Conservation (phyloP, 345 rosid genomes). For the Cochlearia excelsa region DNA sequence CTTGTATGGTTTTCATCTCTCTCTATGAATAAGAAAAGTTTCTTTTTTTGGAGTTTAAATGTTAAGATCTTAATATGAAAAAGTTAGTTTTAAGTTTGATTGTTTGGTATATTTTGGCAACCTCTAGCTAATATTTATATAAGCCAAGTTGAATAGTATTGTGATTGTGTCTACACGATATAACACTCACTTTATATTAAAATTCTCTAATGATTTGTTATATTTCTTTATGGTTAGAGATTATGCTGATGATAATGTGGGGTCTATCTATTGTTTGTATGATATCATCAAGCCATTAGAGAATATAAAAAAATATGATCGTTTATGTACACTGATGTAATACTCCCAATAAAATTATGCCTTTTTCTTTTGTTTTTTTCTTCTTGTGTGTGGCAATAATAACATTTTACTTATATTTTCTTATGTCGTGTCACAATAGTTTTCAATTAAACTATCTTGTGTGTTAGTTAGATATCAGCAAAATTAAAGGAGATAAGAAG, state of each 20-base stretch:
- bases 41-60: too few relatives aligned
- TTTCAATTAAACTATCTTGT: too few relatives aligned
- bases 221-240: conserved; percentile 25
- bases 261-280: conserved; percentile 33
- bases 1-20: conserved; percentile 60
- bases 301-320: not conserved
- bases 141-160: conserved; percentile 26
- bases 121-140: conserved; percentile 47
- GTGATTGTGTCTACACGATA: conserved; percentile 31
- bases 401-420: conserved; percentile 35
- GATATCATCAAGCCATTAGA: conserved; percentile 67
- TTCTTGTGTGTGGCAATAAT: conserved; percentile 25
- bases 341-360: conserved; percentile 31
- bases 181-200: conserved; percentile 37
- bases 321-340: conserved; percentile 20
- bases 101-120: conserved; percentile 20
- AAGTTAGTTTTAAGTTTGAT: too few relatives aligned
- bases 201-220: conserved; percentile 20
- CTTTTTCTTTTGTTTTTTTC: conserved; percentile 23
- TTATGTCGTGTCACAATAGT: not conserved
- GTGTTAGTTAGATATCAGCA: too few relatives aligned
- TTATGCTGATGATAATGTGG: conserved; percentile 43
- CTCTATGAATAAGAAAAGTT: too few relatives aligned
- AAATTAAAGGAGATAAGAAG: too few relatives aligned
- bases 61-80: too few relatives aligned